phyloP scores from a whole-genome alignment of 164 flowering plant species.

The Vitis riparia region DNA sequence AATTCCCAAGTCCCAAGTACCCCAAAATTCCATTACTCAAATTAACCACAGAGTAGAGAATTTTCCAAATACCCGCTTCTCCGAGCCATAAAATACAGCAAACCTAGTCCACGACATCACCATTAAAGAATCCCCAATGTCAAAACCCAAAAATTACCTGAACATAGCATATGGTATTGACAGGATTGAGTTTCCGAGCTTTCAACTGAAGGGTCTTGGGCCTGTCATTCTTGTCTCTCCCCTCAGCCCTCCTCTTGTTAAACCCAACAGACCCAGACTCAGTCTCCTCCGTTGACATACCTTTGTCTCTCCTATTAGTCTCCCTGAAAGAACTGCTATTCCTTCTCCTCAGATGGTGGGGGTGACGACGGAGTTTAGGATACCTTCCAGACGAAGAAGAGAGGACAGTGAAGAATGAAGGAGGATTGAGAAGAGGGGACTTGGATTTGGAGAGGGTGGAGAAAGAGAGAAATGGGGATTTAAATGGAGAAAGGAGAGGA shows the following conservation, averaged over 20 bases:
- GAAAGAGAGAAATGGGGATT: conserved; percentile 16
- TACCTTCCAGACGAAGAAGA: conserved; percentile 28
- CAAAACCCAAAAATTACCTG: conserved; percentile 48
- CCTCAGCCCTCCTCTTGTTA: conserved; percentile 84
- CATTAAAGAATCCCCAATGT: background rate
- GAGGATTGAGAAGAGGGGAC: conserved; percentile 9
- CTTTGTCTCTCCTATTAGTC: conserved; percentile 23
- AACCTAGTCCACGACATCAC: background rate
- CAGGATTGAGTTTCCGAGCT: conserved; percentile 70
- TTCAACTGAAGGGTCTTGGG: conserved; percentile 65
- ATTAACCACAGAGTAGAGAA: background rate
- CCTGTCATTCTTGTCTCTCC: conserved; percentile 55
- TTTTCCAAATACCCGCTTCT: background rate
- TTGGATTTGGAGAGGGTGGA: conserved; percentile 11
- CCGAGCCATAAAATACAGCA: conserved; percentile 3
- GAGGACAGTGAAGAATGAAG: conserved; percentile 18
- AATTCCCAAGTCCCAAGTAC: no score
- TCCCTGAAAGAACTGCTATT: conserved; percentile 31
- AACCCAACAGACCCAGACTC: conserved; percentile 37
- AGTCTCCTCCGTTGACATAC: conserved; percentile 36
- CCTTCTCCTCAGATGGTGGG: conserved; percentile 17
- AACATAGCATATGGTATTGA: conserved; percentile 75
- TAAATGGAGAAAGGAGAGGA: conserved; percentile 10
- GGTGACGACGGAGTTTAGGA: conserved; percentile 16
- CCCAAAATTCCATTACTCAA: background rate